Base-by-base conservation (phyloP, 164 flowering plant genomes). In the Brasenia schreberi region DNA sequence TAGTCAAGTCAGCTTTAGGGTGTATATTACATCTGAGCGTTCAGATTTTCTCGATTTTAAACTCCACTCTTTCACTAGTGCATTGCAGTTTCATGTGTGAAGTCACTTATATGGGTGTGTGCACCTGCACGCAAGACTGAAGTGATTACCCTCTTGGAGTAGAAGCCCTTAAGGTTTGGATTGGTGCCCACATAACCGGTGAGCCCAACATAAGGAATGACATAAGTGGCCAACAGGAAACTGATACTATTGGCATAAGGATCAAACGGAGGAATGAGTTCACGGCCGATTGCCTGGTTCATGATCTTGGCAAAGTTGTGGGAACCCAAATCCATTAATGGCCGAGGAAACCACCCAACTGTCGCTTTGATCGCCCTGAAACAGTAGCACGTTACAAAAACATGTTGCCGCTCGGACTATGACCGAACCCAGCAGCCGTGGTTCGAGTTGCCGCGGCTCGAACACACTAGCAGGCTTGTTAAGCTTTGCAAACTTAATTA, bases 191-290 rank as follows among this genome's bases (percentile, higher is more conserved):
- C 90, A 19, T 90, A 90, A 10, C 85, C 90, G 0, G 65, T 70
- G 2, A 90, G 81, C 3, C 96, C 96, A 18, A 85, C 75, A 62
- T 90, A 87, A 10, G 96, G 96, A n/a, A 87, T 66, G 0, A 76
- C 27, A 61, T 83, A 87, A 23, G 74, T 70, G 9, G 80, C 87
- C 18, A 90, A 7, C 61, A 90, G 67, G 70, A 69, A 88, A 66
- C 74, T 84, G 71, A 87, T 33, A 59, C 78, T 69, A 67, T 81
- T 71, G 3, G 64, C 27, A 61, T 90, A 90, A 0, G 94, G 94
- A 53, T 88, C 79, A 43, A 90, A 88, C 4, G 87, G 90, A 6
- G 97, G 97, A 0, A 11, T 6, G 5, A 88, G 69, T 14, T 19
- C 10, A 19, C 63, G 18, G 5, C 83, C 89, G 43, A 88, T 61